These are phyloP conservation scores for Verticillium albo-atrum DNA, from an alignment of 2,329 filamentous ascomycete species.

Conservation along the genomic window DNA sequence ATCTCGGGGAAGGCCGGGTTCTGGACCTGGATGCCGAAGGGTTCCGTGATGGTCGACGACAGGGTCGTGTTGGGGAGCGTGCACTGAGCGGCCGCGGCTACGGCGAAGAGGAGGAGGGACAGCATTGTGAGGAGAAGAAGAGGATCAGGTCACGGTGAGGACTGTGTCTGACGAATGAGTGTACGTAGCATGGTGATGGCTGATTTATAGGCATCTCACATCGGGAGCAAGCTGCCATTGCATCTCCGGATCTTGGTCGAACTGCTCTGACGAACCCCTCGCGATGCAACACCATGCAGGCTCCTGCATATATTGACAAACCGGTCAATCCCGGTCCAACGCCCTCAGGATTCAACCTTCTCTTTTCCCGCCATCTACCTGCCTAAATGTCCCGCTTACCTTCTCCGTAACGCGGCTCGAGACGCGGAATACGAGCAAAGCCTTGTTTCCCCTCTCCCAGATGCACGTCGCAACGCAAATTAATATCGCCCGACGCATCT, in stretches of 20 bases:
- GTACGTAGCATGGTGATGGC: too few relatives aligned
- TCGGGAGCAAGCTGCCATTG: too few relatives aligned
- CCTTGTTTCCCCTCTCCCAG: neutral
- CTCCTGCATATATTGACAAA: neutral
- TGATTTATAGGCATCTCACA: too few relatives aligned
- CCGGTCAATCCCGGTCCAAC: neutral
- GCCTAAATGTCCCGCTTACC: neutral
- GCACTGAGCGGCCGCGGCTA: conserved; percentile 22
- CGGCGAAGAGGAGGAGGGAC: conserved; percentile 10
- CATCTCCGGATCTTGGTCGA: too few relatives aligned
- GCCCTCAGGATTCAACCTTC: neutral
- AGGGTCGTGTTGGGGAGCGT: conserved; percentile 20
- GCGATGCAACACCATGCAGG: neutral
- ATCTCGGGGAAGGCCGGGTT: conserved; percentile 27
- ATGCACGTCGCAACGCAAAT: neutral
- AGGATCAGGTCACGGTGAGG: too few relatives aligned
- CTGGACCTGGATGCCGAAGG: conserved; percentile 32
- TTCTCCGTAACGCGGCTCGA: neutral
- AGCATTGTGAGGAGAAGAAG: conserved; percentile 3
- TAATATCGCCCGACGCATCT: neutral
- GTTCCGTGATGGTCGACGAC: conserved; percentile 24
- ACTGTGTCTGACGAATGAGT: too few relatives aligned
- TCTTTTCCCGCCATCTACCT: neutral
- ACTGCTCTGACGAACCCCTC: too few relatives aligned
- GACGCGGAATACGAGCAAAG: neutral